Percentiles rank a stretch among this genome's conserved stretches.
Conservation (phyloP, 768 basidiomycete genomes). For the Pleurotus tuber-regium region DNA sequence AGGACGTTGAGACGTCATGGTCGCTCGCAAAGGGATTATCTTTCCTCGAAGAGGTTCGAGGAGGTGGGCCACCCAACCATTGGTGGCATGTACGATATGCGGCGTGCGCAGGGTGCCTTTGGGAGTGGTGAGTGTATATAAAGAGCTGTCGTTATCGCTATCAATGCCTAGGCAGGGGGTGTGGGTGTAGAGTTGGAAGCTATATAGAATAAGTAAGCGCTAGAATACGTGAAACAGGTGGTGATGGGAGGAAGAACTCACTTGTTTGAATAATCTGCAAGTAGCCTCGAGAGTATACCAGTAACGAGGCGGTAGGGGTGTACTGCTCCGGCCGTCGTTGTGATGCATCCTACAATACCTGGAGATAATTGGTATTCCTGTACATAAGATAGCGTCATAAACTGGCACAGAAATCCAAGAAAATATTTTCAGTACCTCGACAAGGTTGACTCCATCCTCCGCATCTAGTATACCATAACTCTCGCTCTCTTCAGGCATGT, state of each 20-base stretch:
- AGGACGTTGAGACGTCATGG: slow-evolving; percentile 66
- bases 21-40: slow-evolving; percentile 57
- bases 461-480: slow-evolving; percentile 31
- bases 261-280: slow-evolving; percentile 47
- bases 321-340: slow-evolving; percentile 55
- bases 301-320: slow-evolving; percentile 74
- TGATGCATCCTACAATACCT: slow-evolving; percentile 47
- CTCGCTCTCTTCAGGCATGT: slow-evolving; percentile 48
- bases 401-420: not conserved
- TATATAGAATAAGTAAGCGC: slow-evolving; percentile 21
- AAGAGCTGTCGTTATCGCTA: slow-evolving; percentile 16
- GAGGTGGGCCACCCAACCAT: slow-evolving; percentile 77
- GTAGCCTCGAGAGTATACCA: slow-evolving; percentile 49
- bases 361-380: slow-evolving; percentile 51
- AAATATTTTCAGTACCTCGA: slow-evolving; percentile 7
- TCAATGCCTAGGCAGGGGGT: slow-evolving; percentile 16
- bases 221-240: slow-evolving; percentile 5
- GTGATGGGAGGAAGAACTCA: slow-evolving; percentile 26
- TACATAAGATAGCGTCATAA: not conserved
- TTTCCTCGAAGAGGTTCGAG: slow-evolving; percentile 59
- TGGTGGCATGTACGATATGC: slow-evolving; percentile 83
- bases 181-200: slow-evolving; percentile 57
- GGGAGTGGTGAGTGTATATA: slow-evolving; percentile 60
- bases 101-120: slow-evolving; percentile 52
- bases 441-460: slow-evolving; percentile 26